Percentiles rank a stretch among this genome's conserved stretches.
Evolutionary conservation across 441 rosid genomes (phyloP).

Genomic region (Pelargonium cotyledonis): DNA sequence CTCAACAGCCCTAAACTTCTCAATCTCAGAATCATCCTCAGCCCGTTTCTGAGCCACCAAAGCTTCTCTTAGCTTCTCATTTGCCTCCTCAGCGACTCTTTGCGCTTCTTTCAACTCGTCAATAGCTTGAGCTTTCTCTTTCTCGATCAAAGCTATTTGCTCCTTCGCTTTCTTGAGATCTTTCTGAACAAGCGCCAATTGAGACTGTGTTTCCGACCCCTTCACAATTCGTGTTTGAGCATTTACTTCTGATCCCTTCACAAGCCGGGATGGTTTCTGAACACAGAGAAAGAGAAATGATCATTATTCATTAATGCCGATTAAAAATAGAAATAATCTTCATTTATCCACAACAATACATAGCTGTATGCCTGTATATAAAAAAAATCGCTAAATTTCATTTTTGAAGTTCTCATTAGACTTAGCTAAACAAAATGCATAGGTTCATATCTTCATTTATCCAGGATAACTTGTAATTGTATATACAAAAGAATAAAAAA

Average conservation of each 20-base stretch:
- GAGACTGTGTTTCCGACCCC: conserved; percentile 38
- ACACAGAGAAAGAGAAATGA: conserved; percentile 16
- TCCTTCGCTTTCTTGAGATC: conserved; percentile 79
- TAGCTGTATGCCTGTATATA: no score
- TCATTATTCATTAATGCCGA: conserved; percentile 9
- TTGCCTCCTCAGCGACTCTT: conserved; percentile 54
- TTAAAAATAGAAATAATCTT: conserved; percentile 2
- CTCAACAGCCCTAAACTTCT: conserved; percentile 78
- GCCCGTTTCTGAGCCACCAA: conserved; percentile 77
- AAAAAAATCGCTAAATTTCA: no score
- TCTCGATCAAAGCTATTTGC: conserved; percentile 54
- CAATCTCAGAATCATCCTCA: conserved; percentile 66
- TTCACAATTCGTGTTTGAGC: conserved; percentile 3
- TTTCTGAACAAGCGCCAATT: conserved; percentile 53
- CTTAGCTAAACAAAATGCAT: no score
- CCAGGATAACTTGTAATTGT: no score
- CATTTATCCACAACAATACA: no score
- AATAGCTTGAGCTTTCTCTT: conserved; percentile 59
- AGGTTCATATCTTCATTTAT: no score
- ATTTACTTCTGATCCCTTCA: conserved; percentile 2
- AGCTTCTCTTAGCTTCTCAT: conserved; percentile 73
- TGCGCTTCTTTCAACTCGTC: conserved; percentile 66
- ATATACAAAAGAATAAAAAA: no score
- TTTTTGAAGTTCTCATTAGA: no score
- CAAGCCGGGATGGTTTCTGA: conserved; percentile 41